These are phyloP conservation scores for Epichloe brachyelytri DNA, from an alignment of 2,329 filamentous ascomycete species.

Conservation along the genomic window DNA sequence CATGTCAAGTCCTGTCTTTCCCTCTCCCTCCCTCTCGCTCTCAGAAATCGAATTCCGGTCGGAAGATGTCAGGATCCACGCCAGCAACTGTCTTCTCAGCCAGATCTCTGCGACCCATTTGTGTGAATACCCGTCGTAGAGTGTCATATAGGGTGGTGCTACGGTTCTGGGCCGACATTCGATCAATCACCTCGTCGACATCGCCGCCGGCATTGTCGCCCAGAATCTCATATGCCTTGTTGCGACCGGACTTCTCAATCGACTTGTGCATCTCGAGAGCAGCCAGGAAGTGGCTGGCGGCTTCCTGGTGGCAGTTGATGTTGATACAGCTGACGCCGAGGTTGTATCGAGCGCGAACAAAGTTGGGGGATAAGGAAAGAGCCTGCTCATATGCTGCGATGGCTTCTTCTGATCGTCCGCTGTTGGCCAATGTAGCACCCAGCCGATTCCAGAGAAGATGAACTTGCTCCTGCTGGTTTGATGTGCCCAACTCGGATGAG, in stretches of 20 bases:
- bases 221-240: conserved; percentile 73
- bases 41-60: conserved; percentile 78
- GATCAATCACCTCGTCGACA: conserved; percentile 62
- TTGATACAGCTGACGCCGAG: conserved; percentile 95
- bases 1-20: too few species aligned
- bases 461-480: conserved; percentile 74
- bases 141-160: conserved; percentile 97
- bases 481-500: conserved; percentile 68
- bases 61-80: conserved; percentile 82
- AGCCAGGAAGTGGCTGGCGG: conserved; percentile 81
- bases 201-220: conserved; percentile 33
- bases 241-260: conserved; percentile 72
- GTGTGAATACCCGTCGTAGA: conserved; percentile 81
- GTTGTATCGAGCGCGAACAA: conserved; percentile 93
- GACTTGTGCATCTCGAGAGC: conserved; percentile 93
- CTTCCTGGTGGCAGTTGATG: conserved; percentile 87
- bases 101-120: conserved; percentile 84
- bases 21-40: background rate
- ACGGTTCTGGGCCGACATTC: conserved; percentile 87
- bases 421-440: conserved; percentile 91
- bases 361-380: conserved; percentile 81
- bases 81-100: conserved; percentile 77
- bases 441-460: conserved; percentile 96
- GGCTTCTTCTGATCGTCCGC: conserved; percentile 83
- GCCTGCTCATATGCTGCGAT: conserved; percentile 95